phyloP scores from a whole-genome alignment of 305 asterid species.

The Solanum chacoense region DNA sequence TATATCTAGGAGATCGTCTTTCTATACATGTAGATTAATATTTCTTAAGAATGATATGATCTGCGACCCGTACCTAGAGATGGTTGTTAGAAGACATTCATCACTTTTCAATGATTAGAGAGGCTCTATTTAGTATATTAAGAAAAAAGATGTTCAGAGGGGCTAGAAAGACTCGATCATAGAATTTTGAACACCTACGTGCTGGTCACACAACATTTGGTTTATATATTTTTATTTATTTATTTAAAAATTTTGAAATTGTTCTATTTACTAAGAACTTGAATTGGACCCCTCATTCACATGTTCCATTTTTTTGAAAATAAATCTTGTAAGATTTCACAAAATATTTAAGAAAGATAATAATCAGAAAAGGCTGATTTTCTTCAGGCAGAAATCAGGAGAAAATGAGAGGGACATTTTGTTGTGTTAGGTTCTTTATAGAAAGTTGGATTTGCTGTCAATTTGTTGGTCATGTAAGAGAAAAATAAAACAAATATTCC shows the following conservation, averaged over 20 bases:
- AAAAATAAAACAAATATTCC: background rate
- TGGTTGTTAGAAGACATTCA: background rate
- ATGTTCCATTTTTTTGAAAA: background rate
- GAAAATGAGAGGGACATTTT: background rate
- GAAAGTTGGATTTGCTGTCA: background rate
- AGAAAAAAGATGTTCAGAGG: background rate
- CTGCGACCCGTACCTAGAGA: background rate
- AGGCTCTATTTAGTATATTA: background rate
- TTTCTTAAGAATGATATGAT: background rate
- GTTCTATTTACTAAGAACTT: background rate
- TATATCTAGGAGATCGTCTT: background rate
- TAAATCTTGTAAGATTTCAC: background rate
- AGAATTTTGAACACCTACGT: background rate
- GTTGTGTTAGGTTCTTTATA: background rate
- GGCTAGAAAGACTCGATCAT: background rate
- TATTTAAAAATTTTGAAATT: background rate
- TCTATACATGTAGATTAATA: background rate
- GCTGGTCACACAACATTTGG: background rate
- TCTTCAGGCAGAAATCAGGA: background rate
- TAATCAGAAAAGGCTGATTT: slow-evolving; percentile 1
- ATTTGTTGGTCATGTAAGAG: background rate
- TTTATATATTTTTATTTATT: background rate
- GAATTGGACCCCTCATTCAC: background rate
- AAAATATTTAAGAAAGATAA: background rate
- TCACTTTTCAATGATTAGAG: background rate